Evolutionary conservation across 768 basidiomycete genomes (phyloP), one percentile per base, ranked within the genome.

Genomic region (Serendipita vermifera): DNA sequence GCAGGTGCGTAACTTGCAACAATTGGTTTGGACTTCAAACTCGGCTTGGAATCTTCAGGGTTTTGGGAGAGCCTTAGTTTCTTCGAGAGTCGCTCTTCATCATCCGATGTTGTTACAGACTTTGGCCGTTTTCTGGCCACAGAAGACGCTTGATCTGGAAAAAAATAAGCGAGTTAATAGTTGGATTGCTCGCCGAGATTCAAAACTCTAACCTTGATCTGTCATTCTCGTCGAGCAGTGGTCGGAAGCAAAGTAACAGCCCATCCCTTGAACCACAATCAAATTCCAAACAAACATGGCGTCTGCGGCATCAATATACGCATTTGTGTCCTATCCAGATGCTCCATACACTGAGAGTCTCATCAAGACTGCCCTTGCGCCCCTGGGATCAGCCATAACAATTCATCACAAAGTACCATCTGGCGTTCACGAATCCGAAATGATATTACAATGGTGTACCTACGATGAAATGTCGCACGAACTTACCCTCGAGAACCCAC

Each of bases 381-480:
- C 62, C 27, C 62, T 64, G 31, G 63, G 65, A 33, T 64, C 64
- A 38, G 62, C 60, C 48, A 41, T 56, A 33, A 22, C 41, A 35
- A 57, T 61, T 59, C 48, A 55, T 54, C 1, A 61, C 17, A 17
- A 59, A 33, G 11, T 38, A 6, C 15, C 35, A 13, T 32, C 39
- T 9, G 24, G 38, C 17, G 20, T 51, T 13, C 11, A 41, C 11
- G 27, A 26, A 15, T n/a, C 39, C 3, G 41, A 35, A 22, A n/a
- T 14, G 61, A 15, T 83, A 11, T 62, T 89, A 1, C 84, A 89
- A 62, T 90, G 90, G 90, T 82, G 87, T 17, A 80, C 85, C 24
- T 97, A 97, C 72, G 92, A 97, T 64, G 76, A 74, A 38, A 78
- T 94, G 57, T 80, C 87, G 60, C 91, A 93, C 59, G 78, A 81